phyloP scores from a whole-genome alignment of 148 eudicot genomes.

The Amaranthus hypochondriacus region DNA sequence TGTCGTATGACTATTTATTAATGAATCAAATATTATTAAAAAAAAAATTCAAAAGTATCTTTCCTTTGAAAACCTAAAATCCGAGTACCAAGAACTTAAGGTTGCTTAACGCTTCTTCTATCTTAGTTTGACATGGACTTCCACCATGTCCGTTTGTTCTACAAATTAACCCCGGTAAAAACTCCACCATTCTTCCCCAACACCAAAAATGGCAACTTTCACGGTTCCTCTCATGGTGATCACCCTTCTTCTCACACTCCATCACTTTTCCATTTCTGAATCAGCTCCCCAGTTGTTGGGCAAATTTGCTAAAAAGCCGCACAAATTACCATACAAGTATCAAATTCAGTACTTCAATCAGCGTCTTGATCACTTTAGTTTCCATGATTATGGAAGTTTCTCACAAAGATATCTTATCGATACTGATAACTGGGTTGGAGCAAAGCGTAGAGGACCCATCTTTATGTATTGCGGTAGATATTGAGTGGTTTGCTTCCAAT shows the following conservation, averaged over 20 bases:
- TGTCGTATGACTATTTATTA: too few species aligned
- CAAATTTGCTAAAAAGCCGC: slow-evolving; percentile 29
- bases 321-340: slow-evolving; percentile 37
- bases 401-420: slow-evolving; percentile 55
- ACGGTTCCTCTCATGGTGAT: neutral
- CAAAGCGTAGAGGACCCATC: slow-evolving; percentile 51
- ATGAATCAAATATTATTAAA: too few species aligned
- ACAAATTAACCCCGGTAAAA: neutral
- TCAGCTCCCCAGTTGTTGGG: slow-evolving; percentile 43
- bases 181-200: neutral
- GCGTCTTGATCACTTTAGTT: slow-evolving; percentile 73
- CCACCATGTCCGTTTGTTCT: neutral
- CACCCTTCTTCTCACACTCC: neutral
- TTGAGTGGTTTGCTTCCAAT: slow-evolving; percentile 79
- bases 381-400: slow-evolving; percentile 47
- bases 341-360: slow-evolving; percentile 60
- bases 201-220: slow-evolving; percentile 12
- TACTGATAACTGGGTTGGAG: slow-evolving; percentile 60
- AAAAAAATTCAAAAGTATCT: neutral
- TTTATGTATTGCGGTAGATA: slow-evolving; percentile 85
- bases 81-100: neutral
- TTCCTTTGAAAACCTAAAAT: neutral
- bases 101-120: slow-evolving; percentile 1
- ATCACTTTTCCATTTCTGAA: slow-evolving; percentile 9
- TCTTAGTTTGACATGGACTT: neutral